Percentiles rank a stretch among this genome's conserved stretches.
Conservation (phyloP, 73 alveolate genomes). For the Symbiodinium pilosum region DNA sequence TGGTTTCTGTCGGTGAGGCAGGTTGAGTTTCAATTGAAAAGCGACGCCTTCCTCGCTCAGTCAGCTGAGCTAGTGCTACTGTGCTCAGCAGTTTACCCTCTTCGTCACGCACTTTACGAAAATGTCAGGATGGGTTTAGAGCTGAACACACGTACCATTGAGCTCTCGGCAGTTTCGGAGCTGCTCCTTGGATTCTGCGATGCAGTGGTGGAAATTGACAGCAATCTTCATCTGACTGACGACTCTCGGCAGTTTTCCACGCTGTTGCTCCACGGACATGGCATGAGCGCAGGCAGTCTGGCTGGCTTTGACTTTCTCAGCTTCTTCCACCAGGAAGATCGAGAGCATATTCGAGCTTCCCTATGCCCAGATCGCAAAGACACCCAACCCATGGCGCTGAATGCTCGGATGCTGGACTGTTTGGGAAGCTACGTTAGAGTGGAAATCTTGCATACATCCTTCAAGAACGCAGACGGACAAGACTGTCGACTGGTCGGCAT, state of each 20-base stretch:
- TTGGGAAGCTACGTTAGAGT: background rate
- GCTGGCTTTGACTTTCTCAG: background rate
- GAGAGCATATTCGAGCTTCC: background rate
- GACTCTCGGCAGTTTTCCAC: constrained; percentile 34
- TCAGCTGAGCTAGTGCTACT: background rate
- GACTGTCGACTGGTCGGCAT: constrained; percentile 8
- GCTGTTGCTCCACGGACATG: constrained; percentile 9
- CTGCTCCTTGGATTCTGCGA: constrained; percentile 2
- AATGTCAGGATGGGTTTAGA: background rate
- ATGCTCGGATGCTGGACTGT: constrained; percentile 12
- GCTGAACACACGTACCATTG: background rate
- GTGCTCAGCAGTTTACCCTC: background rate
- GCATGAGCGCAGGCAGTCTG: constrained; percentile 15
- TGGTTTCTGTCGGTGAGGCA: background rate
- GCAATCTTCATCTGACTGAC: background rate
- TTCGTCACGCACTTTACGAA: background rate
- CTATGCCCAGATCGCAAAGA: background rate
- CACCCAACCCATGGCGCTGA: background rate
- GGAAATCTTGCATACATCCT: background rate
- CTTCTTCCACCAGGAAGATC: background rate
- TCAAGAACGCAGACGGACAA: background rate
- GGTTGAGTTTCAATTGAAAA: background rate
- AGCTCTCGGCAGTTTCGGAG: background rate
- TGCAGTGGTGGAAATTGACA: constrained; percentile 5
- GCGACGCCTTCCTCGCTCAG: background rate